These are phyloP conservation scores for Dryas integrifolia DNA, from an alignment of 331 rosid genomes.

Conservation along the genomic window DNA sequence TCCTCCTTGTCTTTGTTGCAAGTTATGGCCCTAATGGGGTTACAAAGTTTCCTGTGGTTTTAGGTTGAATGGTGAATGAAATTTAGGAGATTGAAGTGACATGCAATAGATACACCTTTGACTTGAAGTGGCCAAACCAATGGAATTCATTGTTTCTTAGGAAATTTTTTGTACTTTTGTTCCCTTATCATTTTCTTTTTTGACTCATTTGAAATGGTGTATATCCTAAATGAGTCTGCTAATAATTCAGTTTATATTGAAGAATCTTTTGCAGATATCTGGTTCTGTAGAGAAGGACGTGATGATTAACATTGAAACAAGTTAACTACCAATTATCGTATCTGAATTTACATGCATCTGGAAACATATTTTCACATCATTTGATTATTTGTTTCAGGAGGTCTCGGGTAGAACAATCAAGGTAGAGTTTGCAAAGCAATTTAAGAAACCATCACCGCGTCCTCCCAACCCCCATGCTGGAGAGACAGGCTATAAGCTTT, in stretches of 20 bases:
- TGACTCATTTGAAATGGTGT: neutral
- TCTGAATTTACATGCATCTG: conserved; percentile 6
- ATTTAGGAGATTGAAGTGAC: neutral
- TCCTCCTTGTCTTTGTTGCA: neutral
- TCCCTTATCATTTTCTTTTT: neutral
- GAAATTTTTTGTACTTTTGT: neutral
- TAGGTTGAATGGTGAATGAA: neutral
- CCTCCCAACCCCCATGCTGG: conserved; percentile 42
- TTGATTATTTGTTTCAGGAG: conserved; percentile 45
- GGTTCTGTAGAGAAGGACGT: conserved; percentile 7
- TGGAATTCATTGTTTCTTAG: conserved; percentile 5
- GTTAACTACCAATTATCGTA: conserved; percentile 11
- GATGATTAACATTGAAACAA: conserved; percentile 17
- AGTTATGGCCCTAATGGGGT: neutral
- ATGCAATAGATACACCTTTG: neutral
- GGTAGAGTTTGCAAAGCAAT: conserved; percentile 63
- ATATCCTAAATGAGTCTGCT: neutral
- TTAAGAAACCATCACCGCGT: conserved; percentile 68
- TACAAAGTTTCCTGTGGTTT: neutral
- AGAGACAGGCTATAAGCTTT: conserved; percentile 62
- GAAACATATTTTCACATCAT: conserved; percentile 1
- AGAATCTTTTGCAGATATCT: conserved; percentile 3
- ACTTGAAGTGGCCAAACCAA: conserved; percentile 6
- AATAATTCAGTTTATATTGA: neutral
- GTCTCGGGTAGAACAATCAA: conserved; percentile 60